Evolutionary conservation across 2,329 filamentous ascomycete species (phyloP), one percentile per base, ranked within the genome.

Genomic region (Epichloe baconii): DNA sequence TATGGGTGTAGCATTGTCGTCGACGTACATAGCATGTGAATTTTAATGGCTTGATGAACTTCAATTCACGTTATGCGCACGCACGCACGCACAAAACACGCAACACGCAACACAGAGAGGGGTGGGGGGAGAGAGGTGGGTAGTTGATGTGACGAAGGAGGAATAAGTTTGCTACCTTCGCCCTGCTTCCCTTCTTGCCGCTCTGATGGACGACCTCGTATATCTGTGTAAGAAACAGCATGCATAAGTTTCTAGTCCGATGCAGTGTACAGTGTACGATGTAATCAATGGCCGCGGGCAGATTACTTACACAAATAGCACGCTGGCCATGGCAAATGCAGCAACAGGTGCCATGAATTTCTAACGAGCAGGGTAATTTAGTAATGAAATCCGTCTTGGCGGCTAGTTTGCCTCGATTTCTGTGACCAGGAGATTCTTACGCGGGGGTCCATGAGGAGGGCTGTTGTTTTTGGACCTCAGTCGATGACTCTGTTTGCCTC

Each of bases 271-370:
- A 11, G 11, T 5, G 11, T 12, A 42, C 10, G 40, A 12, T 21
- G 17, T 12, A 6, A 10, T 41, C 10, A 21, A 19, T 17, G 8
- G 17, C 40, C 10, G 2, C 3, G 26, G 4, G 11, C 21, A 14
- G 10, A 46, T 53, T 10, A 21, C 67, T 58, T 62, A 73, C 64
- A 71, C 71, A 52, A 78, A 72, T 21, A 78, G 64, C 12, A 78
- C 60, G 45, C 68, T 65, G 3, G 75, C 75, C 75, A 78, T 78
- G 17, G 72, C 73, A 54, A 77, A 76, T 40, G 75, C 75, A 17
- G 75, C 75, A 21, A 72, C 61, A 8, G 75, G 75, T 49, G 73
- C 72, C 53, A 72, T 71, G 51, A 77, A 64, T 38, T 64, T 71
- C 71, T 74, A 23, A 31, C 12, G 15, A 5, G 4, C 14, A 12